These are phyloP conservation scores for Megacollybia marginata DNA, from an alignment of 768 basidiomycete species.

Conservation along the genomic window DNA sequence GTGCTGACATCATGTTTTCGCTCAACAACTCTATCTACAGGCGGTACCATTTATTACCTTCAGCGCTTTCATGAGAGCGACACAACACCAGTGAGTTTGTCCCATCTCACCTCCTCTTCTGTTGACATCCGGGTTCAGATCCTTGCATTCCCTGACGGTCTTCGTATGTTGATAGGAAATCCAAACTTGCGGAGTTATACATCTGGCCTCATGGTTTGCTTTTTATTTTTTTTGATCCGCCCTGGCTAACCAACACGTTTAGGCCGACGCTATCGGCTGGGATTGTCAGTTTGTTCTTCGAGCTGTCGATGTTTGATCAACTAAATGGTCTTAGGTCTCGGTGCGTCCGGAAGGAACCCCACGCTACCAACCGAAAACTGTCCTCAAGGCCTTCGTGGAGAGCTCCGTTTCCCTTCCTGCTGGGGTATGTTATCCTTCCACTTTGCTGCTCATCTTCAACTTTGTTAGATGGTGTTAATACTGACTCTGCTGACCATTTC, in stretches of 20 bases:
- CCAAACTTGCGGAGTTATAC: background rate
- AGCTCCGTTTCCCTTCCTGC: background rate
- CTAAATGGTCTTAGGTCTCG: background rate
- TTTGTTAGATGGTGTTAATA: background rate
- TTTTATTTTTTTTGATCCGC: background rate
- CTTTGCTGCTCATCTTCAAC: no score
- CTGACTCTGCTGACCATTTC: background rate
- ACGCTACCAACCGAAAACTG: background rate
- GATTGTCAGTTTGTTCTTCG: background rate
- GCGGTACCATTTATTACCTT: background rate
- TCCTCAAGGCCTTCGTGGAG: background rate
- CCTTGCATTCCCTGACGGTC: background rate
- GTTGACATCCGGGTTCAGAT: background rate
- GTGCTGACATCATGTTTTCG: no score
- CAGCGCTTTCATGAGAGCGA: background rate
- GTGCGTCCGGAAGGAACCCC: background rate
- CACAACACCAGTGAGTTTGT: background rate
- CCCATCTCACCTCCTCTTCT: no score
- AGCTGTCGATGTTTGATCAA: background rate
- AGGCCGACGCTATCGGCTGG: background rate
- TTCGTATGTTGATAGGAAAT: background rate
- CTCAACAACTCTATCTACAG: background rate
- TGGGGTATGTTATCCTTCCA: background rate
- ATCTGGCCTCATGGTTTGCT: background rate
- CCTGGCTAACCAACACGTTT: no score